phyloP scores from a whole-genome alignment of 306 rosid species.

The Ochetophila trinervis region DNA sequence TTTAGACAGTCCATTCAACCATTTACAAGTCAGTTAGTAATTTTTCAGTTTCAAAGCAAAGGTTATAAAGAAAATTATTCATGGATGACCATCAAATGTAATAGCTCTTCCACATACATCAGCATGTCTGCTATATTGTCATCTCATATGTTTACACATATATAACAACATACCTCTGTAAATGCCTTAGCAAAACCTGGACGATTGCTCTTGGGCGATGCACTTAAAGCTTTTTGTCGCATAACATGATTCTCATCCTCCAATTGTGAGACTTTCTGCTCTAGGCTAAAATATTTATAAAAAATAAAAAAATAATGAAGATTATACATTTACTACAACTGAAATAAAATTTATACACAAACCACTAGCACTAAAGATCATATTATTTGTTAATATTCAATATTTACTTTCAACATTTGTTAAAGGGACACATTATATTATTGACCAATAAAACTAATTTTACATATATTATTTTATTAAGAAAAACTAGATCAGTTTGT shows the following conservation, averaged over 20 bases:
- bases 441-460: too few relatives aligned
- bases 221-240: conserved; percentile 70
- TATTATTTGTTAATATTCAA: too few relatives aligned
- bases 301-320: neutral
- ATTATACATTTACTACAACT: neutral
- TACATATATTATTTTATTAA: too few relatives aligned
- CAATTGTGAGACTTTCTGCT: conserved; percentile 61
- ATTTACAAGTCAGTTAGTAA: conserved; percentile 3
- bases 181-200: conserved; percentile 54
- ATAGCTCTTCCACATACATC: neutral
- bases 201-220: conserved; percentile 66
- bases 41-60: conserved; percentile 11
- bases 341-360: neutral
- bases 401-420: too few relatives aligned
- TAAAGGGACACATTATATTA: too few relatives aligned
- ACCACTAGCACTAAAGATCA: neutral
- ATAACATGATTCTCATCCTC: conserved; percentile 84
- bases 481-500: too few relatives aligned
- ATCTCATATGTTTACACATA: conserved; percentile 1
- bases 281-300: conserved; percentile 49
- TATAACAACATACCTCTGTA: conserved; percentile 55
- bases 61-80: neutral
- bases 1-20: conserved; percentile 12
- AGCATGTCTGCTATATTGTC: neutral
- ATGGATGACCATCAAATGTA: conserved; percentile 9